Percentiles rank a stretch among this genome's conserved stretches.
phyloP scores from a whole-genome alignment of 2,329 filamentous ascomycete genomes.

The Magnaporthiopsis incrustans region DNA sequence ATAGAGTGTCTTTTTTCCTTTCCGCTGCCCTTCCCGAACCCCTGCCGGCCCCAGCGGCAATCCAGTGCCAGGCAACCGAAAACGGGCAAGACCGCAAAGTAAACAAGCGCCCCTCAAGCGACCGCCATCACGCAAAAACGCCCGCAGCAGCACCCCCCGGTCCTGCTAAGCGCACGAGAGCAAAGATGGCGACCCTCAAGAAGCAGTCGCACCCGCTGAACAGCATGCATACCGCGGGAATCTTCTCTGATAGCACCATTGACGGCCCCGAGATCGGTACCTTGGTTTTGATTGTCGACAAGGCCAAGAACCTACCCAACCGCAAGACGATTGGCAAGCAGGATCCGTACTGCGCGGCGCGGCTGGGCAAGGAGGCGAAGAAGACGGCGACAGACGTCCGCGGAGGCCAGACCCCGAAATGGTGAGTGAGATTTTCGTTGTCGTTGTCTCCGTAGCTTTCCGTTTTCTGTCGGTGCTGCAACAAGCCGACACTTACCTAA shows the following conservation, averaged over 20 bases:
- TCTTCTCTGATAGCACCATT: slow-evolving; percentile 87
- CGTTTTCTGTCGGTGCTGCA: neutral
- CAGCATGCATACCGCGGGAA: slow-evolving; percentile 76
- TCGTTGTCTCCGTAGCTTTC: neutral
- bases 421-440: slow-evolving; percentile 48
- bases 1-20: neutral
- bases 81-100: neutral
- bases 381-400: slow-evolving; percentile 92
- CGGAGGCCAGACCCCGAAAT: slow-evolving; percentile 91
- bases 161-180: neutral
- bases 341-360: slow-evolving; percentile 91
- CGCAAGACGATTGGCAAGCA: slow-evolving; percentile 97
- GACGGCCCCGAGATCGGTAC: slow-evolving; percentile 93
- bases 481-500: neutral
- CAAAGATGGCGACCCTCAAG: slow-evolving; percentile 41
- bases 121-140: neutral
- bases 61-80: neutral
- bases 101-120: neutral
- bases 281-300: slow-evolving; percentile 82
- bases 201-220: slow-evolving; percentile 45
- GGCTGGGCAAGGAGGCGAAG: slow-evolving; percentile 92
- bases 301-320: slow-evolving; percentile 95
- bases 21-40: neutral
- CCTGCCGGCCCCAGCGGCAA: neutral
- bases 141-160: neutral